A percentile compares a stretch with the other conserved stretches of the same genome.
Conservation (phyloP, 202 grass and related monocot species). For the Elaeis oleifera region DNA sequence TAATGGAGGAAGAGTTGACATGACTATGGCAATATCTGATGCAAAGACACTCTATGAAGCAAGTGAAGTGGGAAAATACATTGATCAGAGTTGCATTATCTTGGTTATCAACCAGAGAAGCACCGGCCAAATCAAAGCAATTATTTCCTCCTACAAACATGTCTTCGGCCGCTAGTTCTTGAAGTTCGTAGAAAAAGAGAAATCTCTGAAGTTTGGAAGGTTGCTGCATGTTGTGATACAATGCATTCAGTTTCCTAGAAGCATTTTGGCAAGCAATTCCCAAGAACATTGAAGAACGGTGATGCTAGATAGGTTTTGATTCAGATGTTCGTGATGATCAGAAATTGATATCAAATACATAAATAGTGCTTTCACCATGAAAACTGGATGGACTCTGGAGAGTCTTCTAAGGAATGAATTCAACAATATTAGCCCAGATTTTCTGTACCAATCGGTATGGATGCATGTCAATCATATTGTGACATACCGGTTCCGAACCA, state of each 20-base stretch:
- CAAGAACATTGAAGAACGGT: background rate
- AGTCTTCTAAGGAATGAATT: constrained; percentile 39
- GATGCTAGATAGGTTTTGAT: constrained; percentile 5
- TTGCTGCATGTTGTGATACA: constrained; percentile 13
- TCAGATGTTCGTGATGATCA: constrained; percentile 19
- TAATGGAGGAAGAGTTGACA: constrained; percentile 19
- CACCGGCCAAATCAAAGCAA: constrained; percentile 21
- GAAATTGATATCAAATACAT: constrained; percentile 22
- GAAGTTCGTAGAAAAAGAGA: constrained; percentile 27
- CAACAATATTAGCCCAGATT: background rate
- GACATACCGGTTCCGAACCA: no score
- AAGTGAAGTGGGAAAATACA: constrained; percentile 24
- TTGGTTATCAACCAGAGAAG: constrained; percentile 24
- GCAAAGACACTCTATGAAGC: constrained; percentile 36
- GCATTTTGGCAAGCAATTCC: constrained; percentile 23
- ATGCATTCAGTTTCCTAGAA: constrained; percentile 32
- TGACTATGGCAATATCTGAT: constrained; percentile 32
- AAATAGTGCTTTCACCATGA: constrained; percentile 22
- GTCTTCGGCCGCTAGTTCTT: constrained; percentile 30
- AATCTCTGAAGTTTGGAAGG: constrained; percentile 12
- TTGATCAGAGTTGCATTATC: constrained; percentile 26
- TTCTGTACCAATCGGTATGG: no score
- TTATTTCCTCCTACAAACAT: constrained; percentile 28
- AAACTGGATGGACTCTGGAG: constrained; percentile 38
- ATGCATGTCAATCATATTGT: no score